Base-by-base conservation (phyloP, 1,139 yeast species). In the Saccharomyces hybrid region DNA sequence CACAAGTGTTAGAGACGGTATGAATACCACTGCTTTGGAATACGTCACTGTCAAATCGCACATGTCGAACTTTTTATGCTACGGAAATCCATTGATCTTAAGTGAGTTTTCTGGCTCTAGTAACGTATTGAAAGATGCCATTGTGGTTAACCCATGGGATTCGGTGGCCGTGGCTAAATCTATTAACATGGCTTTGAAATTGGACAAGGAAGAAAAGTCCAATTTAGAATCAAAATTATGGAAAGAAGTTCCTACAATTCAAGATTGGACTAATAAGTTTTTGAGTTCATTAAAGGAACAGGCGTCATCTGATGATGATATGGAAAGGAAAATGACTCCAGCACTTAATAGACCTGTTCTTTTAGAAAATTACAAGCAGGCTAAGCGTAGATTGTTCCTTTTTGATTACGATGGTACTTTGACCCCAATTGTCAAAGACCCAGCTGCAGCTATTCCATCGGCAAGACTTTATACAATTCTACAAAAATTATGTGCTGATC, bases 371-470 rank as follows among this genome's bases (percentile, higher is more conserved):
- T 93, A 88, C 70, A 70, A 78, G 50, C 64, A 72, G 20, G 82
- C 97, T 1, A 60, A 79, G 30, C 78, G 87, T 64, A 79, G 99
- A 58, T 73, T 93, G 57, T 90, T 93, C 64, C 72, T 93, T 63
- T 91, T 95, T 73, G 99, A 93, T 72, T 93, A 93, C 68, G 99
- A 93, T 70, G 99, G 99, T 30, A 93, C 99, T 0, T 77, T 93
- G 63, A 88, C 98, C 0, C 98, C 98, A 7, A 93, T 93, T 67
- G 98, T 93, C 4, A 80, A 83, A 47, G 98, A 93, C 63, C 99
- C 99, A 1, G 90, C 95, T n/a, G 97, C 99, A 0, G 99, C 99
- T 1, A 87, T 93, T 50, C 99, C 99, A 2, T 83, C 96, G 0
- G 83, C 85, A 8, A 78, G 86, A 61, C 75, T 93, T 52, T 78